Percentiles rank a stretch among this genome's conserved stretches.
Evolutionary conservation across 495 filamentous ascomycete species (phyloP).

Genomic region (Daldinia loculata): DNA sequence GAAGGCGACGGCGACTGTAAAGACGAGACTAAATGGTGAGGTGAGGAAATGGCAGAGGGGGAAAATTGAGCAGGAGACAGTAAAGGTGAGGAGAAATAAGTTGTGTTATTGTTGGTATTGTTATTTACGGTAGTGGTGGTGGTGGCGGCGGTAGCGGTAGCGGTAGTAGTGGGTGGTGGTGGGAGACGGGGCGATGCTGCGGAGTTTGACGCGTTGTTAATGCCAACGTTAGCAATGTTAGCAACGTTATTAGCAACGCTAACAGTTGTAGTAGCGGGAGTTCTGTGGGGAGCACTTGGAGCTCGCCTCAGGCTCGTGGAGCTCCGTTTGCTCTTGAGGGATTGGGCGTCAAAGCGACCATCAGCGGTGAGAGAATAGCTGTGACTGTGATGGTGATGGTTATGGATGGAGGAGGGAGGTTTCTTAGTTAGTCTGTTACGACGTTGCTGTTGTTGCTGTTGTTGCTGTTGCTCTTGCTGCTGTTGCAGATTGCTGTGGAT

Average conservation of each 20-base stretch:
- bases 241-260: constrained; percentile 27
- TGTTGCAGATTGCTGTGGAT: constrained; percentile 51
- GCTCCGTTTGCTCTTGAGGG: constrained; percentile 63
- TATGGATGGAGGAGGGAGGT: constrained; percentile 50
- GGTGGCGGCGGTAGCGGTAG: neutral
- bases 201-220: constrained; percentile 44
- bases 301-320: constrained; percentile 69
- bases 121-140: constrained; percentile 2
- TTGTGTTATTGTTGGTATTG: constrained; percentile 29
- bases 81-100: constrained; percentile 48
- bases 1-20: constrained; percentile 46
- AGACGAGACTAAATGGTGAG: constrained; percentile 56
- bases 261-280: constrained; percentile 53
- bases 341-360: constrained; percentile 61
- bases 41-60: constrained; percentile 51
- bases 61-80: constrained; percentile 48
- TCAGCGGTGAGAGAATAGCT: constrained; percentile 54
- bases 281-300: constrained; percentile 70
- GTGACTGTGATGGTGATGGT: constrained; percentile 50
- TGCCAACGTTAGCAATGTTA: constrained; percentile 1
- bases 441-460: constrained; percentile 54
- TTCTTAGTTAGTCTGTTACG: constrained; percentile 62
- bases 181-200: constrained; percentile 55
- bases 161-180: constrained; percentile 24
- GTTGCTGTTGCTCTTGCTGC: constrained; percentile 34